Evolutionary conservation across 2,329 filamentous ascomycete species (phyloP).

Genomic region (Stachybotrys elegans): DNA sequence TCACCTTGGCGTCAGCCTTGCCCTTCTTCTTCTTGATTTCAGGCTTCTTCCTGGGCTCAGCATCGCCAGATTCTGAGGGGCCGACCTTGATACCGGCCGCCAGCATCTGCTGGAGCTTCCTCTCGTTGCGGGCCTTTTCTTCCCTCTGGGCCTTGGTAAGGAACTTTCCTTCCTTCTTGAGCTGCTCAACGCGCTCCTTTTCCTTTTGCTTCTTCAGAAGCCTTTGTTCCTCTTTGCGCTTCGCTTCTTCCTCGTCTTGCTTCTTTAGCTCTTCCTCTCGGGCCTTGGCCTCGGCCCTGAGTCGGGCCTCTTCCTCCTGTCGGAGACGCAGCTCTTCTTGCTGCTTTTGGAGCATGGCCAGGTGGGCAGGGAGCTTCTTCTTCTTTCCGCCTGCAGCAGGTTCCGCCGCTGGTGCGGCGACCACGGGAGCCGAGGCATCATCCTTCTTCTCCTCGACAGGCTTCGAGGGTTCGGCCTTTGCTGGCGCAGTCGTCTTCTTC

Average conservation of each 20-base stretch:
- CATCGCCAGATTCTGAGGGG: slow-evolving; percentile 45
- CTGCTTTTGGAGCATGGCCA: slow-evolving; percentile 72
- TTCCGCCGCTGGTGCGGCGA: slow-evolving; percentile 22
- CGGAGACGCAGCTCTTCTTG: slow-evolving; percentile 68
- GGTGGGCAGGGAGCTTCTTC: slow-evolving; percentile 81
- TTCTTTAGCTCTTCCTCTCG: slow-evolving; percentile 62
- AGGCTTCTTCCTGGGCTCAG: slow-evolving; percentile 72
- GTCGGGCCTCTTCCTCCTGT: slow-evolving; percentile 61
- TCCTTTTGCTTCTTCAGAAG: slow-evolving; percentile 79
- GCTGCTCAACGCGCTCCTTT: slow-evolving; percentile 79
- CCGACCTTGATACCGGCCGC: slow-evolving; percentile 71
- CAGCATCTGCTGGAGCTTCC: slow-evolving; percentile 80
- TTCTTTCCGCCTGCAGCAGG: slow-evolving; percentile 58
- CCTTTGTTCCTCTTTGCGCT: slow-evolving; percentile 67
- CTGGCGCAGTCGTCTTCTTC: slow-evolving; percentile 59
- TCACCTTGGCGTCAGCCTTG: slow-evolving; percentile 51
- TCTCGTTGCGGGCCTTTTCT: slow-evolving; percentile 72
- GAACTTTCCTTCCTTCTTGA: slow-evolving; percentile 84
- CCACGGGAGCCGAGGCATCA: slow-evolving; percentile 46
- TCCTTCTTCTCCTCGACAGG: slow-evolving; percentile 56
- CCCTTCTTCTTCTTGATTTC: slow-evolving; percentile 78
- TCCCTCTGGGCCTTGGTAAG: slow-evolving; percentile 82
- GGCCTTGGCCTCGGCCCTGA: slow-evolving; percentile 59
- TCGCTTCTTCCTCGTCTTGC: slow-evolving; percentile 60
- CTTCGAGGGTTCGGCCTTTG: slow-evolving; percentile 20